Percentiles rank a stretch among this genome's conserved stretches.
These are phyloP conservation scores for Passalora sequoiae DNA, from an alignment of 2,329 filamentous ascomycete genomes.

Conservation along the genomic window DNA sequence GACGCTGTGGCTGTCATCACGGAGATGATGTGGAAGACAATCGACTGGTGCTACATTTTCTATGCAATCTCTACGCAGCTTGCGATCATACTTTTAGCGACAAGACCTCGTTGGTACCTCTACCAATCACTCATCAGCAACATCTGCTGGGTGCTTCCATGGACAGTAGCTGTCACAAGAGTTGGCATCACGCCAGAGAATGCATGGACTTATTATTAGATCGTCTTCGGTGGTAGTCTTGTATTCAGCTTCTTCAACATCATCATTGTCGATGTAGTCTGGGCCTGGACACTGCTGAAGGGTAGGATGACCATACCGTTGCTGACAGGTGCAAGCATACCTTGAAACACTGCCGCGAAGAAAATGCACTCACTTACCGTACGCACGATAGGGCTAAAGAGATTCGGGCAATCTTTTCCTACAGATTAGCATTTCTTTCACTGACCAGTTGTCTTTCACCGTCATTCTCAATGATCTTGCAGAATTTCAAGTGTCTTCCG, in stretches of 20 bases:
- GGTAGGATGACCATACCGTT: slow-evolving; percentile 36
- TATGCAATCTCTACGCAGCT: slow-evolving; percentile 63
- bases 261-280: slow-evolving; percentile 46
- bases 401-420: too few species aligned
- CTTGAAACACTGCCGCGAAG: too few species aligned
- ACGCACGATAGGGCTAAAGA: too few species aligned
- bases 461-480: too few species aligned
- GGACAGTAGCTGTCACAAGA: slow-evolving; percentile 60
- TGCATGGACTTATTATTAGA: slow-evolving; percentile 62
- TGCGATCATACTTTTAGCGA: slow-evolving; percentile 56
- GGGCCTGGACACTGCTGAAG: slow-evolving; percentile 48
- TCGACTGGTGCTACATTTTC: slow-evolving; percentile 61
- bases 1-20: slow-evolving; percentile 56
- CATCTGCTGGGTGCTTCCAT: slow-evolving; percentile 63
- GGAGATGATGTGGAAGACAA: slow-evolving; percentile 58
- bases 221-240: slow-evolving; percentile 65
- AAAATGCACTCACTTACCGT: too few species aligned
- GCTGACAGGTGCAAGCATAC: slow-evolving; percentile 1
- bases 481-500: too few species aligned
- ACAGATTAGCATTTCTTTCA: too few species aligned
- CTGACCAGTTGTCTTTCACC: too few species aligned
- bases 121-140: slow-evolving; percentile 64
- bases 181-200: slow-evolving; percentile 46
- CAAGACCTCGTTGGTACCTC: slow-evolving; percentile 61
- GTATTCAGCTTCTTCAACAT: slow-evolving; percentile 62